Percentiles rank a stretch among this genome's conserved stretches.
Evolutionary conservation across 306 rosid species (phyloP).

Genomic region (apple (Malus domestica)): ASM211411v1 NC_041805.1:22066001-22066500

Average conservation of each 20-base stretch:
- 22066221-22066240: conserved; percentile 16
- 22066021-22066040: background rate
- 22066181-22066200: conserved; percentile 16
- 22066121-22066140: background rate
- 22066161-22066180: conserved; percentile 25
- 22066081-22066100: background rate
- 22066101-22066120: background rate
- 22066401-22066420: background rate
- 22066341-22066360: conserved; percentile 13
- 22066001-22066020: background rate
- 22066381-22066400: background rate
- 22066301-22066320: conserved; percentile 57
- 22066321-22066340: conserved; percentile 35
- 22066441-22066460: conserved; percentile 10
- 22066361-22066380: conserved; percentile 1
- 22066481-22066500: background rate
- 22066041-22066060: too few relatives aligned
- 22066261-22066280: conserved; percentile 30
- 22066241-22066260: conserved; percentile 21
- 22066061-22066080: background rate
- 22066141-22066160: conserved; percentile 10
- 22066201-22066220: conserved; percentile 20
- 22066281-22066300: conserved; percentile 18
- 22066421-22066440: background rate
- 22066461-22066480: background rate